These are phyloP conservation scores for Quercus wislizeni DNA, from an alignment of 306 rosid species.

Conservation along the genomic window DNA sequence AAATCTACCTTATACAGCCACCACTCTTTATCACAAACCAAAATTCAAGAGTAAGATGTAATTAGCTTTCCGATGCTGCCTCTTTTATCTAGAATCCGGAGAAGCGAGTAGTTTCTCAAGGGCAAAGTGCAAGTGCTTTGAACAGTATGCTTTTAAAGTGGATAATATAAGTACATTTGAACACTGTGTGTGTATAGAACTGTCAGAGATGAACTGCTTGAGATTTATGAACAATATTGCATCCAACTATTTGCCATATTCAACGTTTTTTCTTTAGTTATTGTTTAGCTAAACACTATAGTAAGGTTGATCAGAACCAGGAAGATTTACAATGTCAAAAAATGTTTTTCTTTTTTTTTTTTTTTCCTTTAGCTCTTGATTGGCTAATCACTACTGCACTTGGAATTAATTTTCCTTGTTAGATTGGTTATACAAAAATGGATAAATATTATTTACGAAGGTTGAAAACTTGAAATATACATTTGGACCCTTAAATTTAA, in stretches of 20 bases:
- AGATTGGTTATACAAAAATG: not conserved
- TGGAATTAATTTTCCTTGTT: not conserved
- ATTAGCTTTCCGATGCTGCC: too few species aligned
- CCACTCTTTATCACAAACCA: too few species aligned
- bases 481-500: too few species aligned
- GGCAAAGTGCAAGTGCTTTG: not conserved
- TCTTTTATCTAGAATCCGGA: too few species aligned
- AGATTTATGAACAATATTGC: not conserved
- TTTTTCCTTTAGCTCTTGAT: too few species aligned
- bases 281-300: not conserved
- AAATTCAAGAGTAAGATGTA: too few species aligned
- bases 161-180: not conserved
- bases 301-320: not conserved
- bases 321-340: too few species aligned
- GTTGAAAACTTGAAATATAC: too few species aligned
- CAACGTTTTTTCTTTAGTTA: not conserved
- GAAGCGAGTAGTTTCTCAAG: too few species aligned
- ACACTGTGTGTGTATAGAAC: not conserved
- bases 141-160: not conserved
- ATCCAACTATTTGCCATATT: not conserved
- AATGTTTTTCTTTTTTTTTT: too few species aligned
- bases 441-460: not conserved
- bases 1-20: too few species aligned
- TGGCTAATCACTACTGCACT: too few species aligned
- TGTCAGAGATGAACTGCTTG: not conserved